These are phyloP conservation scores for Solanum okadae DNA, from an alignment of 257 asterid genomes.

Conservation along the genomic window DNA sequence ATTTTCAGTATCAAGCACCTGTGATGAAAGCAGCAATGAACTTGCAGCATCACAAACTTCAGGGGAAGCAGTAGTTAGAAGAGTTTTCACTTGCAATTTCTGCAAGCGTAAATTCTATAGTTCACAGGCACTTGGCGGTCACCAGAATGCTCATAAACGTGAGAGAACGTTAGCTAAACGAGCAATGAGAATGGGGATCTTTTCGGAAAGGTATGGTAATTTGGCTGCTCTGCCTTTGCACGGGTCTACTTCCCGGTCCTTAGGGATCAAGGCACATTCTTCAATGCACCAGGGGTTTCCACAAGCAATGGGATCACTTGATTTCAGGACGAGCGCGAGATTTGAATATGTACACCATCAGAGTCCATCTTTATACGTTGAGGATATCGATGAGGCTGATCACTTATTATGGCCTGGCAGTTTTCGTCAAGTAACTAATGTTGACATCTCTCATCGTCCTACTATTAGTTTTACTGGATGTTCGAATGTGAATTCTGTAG, in stretches of 20 bases:
- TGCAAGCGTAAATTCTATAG: constrained; percentile 32
- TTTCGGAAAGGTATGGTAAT: constrained; percentile 16
- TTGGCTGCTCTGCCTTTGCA: constrained; percentile 38
- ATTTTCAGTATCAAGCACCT: constrained; percentile 33
- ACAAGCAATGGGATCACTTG: constrained; percentile 12
- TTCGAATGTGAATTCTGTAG: constrained; percentile 12
- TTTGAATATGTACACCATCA: constrained; percentile 20
- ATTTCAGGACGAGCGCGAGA: constrained; percentile 14
- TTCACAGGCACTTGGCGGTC: constrained; percentile 46
- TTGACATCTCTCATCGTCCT: constrained; percentile 7
- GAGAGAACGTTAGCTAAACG: constrained; percentile 33
- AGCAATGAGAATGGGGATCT: constrained; percentile 37
- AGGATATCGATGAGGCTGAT: constrained; percentile 15
- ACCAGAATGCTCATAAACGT: constrained; percentile 39
- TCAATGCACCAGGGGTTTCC: constrained; percentile 27
- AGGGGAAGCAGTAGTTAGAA: constrained; percentile 1
- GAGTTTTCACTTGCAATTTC: constrained; percentile 40
- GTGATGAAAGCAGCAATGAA: constrained; percentile 39
- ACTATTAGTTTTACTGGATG: constrained; percentile 10
- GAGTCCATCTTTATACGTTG: constrained; percentile 28
- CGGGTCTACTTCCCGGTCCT: constrained; percentile 32
- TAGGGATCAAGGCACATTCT: constrained; percentile 50
- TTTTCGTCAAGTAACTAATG: constrained; percentile 26
- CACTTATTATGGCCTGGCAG: constrained; percentile 49
- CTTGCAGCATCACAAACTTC: constrained; percentile 10